Percentiles rank a stretch among this genome's conserved stretches.
Evolutionary conservation across 1,284 basidiomycete genomes (phyloP).

Genomic region (Stereum hirsutum): DNA sequence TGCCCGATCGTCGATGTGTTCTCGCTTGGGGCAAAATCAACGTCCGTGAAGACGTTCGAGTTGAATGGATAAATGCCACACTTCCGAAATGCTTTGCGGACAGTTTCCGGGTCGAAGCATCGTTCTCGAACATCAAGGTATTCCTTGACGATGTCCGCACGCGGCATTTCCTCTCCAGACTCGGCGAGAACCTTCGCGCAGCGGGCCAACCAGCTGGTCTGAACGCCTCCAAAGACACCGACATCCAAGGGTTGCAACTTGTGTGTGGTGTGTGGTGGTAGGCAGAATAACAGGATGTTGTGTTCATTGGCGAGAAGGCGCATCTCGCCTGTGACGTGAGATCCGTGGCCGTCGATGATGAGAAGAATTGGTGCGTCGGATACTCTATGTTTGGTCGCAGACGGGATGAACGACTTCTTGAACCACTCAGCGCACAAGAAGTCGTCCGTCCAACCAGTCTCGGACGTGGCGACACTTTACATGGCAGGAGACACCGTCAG

Average conservation of each 20-base stretch:
- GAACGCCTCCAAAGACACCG: constrained; percentile 25
- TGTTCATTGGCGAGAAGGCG: constrained; percentile 16
- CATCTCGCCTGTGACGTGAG: constrained; percentile 21
- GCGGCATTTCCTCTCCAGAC: too few species aligned
- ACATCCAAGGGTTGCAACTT: constrained; percentile 30
- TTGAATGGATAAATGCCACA: too few species aligned
- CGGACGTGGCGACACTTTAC: constrained; percentile 16
- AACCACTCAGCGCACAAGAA: constrained; percentile 25
- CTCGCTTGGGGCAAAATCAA: too few species aligned
- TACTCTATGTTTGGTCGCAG: not conserved
- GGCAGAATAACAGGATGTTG: constrained; percentile 22
- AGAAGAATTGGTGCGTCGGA: constrained; percentile 12
- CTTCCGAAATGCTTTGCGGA: too few species aligned
- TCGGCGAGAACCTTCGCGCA: too few species aligned
- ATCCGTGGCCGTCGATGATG: constrained; percentile 21
- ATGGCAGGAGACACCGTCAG: not conserved
- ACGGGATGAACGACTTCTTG: constrained; percentile 23
- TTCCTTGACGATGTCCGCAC: too few species aligned
- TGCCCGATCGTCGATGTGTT: too few species aligned
- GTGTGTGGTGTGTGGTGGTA: constrained; percentile 30
- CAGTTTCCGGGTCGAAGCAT: too few species aligned
- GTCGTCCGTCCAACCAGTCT: constrained; percentile 32
- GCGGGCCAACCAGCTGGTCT: too few species aligned
- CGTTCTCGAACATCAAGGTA: too few species aligned
- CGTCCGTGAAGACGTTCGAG: too few species aligned